Conservation (phyloP, 2,329 filamentous ascomycete species). For the Colletotrichum sidae region DNA sequence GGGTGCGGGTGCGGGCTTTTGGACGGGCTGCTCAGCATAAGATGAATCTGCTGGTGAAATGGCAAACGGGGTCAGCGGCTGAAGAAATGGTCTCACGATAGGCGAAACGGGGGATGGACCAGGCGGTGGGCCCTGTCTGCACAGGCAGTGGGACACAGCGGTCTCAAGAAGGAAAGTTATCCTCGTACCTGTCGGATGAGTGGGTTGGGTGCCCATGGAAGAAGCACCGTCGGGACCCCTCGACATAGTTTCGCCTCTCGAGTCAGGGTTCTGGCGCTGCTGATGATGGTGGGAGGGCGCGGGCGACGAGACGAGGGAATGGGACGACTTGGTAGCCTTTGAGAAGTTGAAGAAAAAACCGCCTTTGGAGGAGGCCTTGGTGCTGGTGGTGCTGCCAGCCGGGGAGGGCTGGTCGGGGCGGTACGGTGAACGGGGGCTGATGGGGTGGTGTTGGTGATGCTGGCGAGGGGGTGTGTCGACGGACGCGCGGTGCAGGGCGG, state of each 20-base stretch:
- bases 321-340: conserved; percentile 57
- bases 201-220: conserved; percentile 36
- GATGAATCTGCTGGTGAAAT: conserved; percentile 44
- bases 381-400: conserved; percentile 44
- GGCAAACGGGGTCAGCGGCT: conserved; percentile 28
- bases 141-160: conserved; percentile 35
- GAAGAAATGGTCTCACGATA: conserved; percentile 38
- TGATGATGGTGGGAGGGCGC: conserved; percentile 36
- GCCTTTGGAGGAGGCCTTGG: conserved; percentile 56
- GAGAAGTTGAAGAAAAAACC: conserved; percentile 64
- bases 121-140: conserved; percentile 32
- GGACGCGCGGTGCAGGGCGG: conserved; percentile 41
- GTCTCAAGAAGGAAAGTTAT: conserved; percentile 38
- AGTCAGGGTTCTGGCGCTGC: conserved; percentile 47
- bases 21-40: conserved; percentile 48
- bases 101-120: conserved; percentile 38
- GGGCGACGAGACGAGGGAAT: conserved; percentile 44
- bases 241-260: conserved; percentile 52
- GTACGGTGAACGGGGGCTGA: conserved; percentile 42
- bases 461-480: conserved; percentile 40
- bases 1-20: conserved; percentile 53
- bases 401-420: conserved; percentile 41
- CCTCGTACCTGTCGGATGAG: conserved; percentile 39
- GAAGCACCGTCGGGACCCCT: conserved; percentile 48
- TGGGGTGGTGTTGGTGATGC: conserved; percentile 42